phyloP scores from a whole-genome alignment of 108 stramenopile genomes.

The Cylindrotheca fusiformis region DNA sequence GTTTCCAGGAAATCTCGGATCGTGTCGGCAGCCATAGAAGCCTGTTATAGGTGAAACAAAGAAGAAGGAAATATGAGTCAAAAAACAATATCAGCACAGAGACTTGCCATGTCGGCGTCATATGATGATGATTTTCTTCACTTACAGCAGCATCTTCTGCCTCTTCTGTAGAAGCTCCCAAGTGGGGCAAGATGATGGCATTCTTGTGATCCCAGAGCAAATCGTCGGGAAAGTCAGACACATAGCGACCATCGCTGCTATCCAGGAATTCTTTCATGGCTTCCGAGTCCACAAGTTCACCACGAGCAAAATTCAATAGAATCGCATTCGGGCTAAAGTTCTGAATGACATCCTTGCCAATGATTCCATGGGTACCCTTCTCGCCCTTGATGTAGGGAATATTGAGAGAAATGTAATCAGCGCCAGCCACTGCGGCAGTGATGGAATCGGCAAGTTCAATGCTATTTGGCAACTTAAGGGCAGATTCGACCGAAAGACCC shows the following conservation, averaged over 20 bases:
- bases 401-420: slow-evolving; percentile 94
- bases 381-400: slow-evolving; percentile 94
- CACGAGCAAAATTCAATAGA: slow-evolving; percentile 94
- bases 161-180: slow-evolving; percentile 95
- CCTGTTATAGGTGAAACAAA: slow-evolving; percentile 19
- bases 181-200: slow-evolving; percentile 88
- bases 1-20: slow-evolving; percentile 85
- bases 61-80: not conserved
- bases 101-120: not conserved
- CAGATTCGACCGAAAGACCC: slow-evolving; percentile 83
- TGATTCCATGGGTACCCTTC: slow-evolving; percentile 87
- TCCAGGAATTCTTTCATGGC: slow-evolving; percentile 89
- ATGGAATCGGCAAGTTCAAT: slow-evolving; percentile 72
- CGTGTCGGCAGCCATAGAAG: slow-evolving; percentile 89
- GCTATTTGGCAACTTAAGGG: slow-evolving; percentile 71
- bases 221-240: slow-evolving; percentile 89
- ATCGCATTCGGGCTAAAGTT: slow-evolving; percentile 83
- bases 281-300: slow-evolving; percentile 90
- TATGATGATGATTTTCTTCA: not conserved
- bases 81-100: not conserved
- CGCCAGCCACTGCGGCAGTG: slow-evolving; percentile 61
- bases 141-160: slow-evolving; percentile 90
- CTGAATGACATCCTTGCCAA: slow-evolving; percentile 68
- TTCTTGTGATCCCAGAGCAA: slow-evolving; percentile 85
- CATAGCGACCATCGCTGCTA: slow-evolving; percentile 68